These are phyloP conservation scores for Andrographis paniculata DNA, from an alignment of 305 asterid species.

Conservation along the genomic window DNA sequence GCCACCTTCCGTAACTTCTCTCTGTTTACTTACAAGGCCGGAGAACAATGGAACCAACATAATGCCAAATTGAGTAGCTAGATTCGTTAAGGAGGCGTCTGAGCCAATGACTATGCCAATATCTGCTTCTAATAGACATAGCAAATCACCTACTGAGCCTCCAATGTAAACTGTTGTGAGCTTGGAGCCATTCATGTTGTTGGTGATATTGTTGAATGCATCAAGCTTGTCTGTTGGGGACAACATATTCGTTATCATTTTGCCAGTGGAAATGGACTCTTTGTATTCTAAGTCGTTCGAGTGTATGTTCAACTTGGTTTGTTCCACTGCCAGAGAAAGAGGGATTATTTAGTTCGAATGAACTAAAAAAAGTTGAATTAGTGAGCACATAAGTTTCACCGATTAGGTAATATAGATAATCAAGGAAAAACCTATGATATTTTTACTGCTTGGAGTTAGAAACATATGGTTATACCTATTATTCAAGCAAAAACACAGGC, in stretches of 20 bases:
- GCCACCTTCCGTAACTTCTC: constrained; percentile 30
- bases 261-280: constrained; percentile 46
- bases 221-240: constrained; percentile 59
- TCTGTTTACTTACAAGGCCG: constrained; percentile 43
- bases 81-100: constrained; percentile 33
- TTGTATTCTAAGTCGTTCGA: constrained; percentile 51
- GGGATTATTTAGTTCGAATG: background rate
- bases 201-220: constrained; percentile 33
- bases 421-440: too few relatives aligned
- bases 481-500: constrained; percentile 4
- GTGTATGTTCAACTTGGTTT: constrained; percentile 27
- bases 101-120: constrained; percentile 54
- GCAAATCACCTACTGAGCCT: constrained; percentile 62
- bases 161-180: constrained; percentile 47
- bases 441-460: too few relatives aligned
- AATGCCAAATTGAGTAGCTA: constrained; percentile 47
- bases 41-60: constrained; percentile 48
- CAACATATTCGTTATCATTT: constrained; percentile 44
- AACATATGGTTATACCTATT: too few relatives aligned
- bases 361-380: too few relatives aligned
- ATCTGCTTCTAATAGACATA: constrained; percentile 57
- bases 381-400: too few relatives aligned
- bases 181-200: constrained; percentile 19
- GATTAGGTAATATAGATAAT: too few relatives aligned
- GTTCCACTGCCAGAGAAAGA: constrained; percentile 28